Evolutionary conservation across 805 yeast genomes (phyloP), one percentile per base, ranked within the genome.

Genomic region (Torulaspora delbrueckii): DNA sequence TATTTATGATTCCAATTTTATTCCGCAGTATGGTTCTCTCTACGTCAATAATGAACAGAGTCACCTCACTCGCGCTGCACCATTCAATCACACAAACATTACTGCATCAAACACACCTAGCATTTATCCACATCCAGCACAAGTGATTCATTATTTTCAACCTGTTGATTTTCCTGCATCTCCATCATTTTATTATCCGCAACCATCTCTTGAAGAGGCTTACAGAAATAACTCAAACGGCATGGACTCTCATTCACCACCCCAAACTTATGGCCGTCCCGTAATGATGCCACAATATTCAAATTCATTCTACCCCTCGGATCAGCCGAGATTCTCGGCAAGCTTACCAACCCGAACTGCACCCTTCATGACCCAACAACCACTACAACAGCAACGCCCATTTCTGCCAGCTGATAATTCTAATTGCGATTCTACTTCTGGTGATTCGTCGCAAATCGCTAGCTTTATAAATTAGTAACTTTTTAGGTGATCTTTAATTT

Each of bases 131-230:
- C 26, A 34, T 34, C 43, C 43, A 13, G 43, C 43, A 40, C 32
- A 37, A 25, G 30, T 27, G 12, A 28, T 35, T 14, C 37, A 36
- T 26, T 36, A 19, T 14, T 31, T 30, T 27, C 48, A 36, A 23
- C 38, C 48, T 8, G 25, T 24, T 12, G 34, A 31, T 19, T 45
- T 45, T 40, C 16, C 44, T 30, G 28, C 40, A 36, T 45, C 42
- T 25, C 32, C 40, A 14, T 37, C 39, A 42, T 34, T 37, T 28
- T 33, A 24, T 37, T 32, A 39, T 32, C 45, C 35, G 33, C 42
- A 38, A 30, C 33, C 34, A 28, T 38, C 42, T 23, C 38, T 34
- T 19, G 31, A 44, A 9, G 43, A 40, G 30, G 45, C 40, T 27
- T 35, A 26, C n/a, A 34, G 45, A 26, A 42, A 34, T 27, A 42